phyloP scores from a whole-genome alignment of 2,329 filamentous ascomycete genomes.

The Ilyonectria mors-panacis region DNA sequence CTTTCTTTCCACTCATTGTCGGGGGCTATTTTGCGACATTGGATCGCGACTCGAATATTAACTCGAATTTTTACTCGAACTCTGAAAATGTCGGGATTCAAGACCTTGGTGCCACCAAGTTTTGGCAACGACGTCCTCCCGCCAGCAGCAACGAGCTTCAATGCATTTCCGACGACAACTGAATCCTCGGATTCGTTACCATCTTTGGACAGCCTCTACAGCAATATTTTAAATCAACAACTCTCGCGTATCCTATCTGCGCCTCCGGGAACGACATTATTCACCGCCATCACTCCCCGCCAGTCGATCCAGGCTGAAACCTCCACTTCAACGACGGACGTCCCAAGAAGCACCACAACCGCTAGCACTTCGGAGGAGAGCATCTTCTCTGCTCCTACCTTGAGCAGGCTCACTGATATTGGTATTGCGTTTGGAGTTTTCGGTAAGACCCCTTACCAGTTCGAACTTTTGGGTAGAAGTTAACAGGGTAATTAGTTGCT shows the following conservation, averaged over 20 bases:
- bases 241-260: conserved; percentile 43
- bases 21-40: not conserved
- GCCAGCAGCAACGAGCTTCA: not conserved
- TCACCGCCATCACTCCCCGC: conserved; percentile 40
- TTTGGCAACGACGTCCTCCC: not conserved
- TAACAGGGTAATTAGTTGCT: conserved; percentile 5
- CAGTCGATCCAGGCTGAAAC: conserved; percentile 22
- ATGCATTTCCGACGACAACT: not conserved
- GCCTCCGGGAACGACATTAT: conserved; percentile 41
- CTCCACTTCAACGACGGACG: conserved; percentile 11
- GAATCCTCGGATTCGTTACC: not conserved
- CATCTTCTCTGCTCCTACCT: conserved; percentile 7
- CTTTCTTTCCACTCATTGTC: not conserved
- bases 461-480: not conserved
- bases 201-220: not conserved
- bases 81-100: not conserved
- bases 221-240: conserved; percentile 34
- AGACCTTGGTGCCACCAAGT: not conserved
- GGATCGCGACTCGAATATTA: not conserved
- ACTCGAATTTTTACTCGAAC: not conserved
- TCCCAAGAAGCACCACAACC: conserved; percentile 31
- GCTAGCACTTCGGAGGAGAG: conserved; percentile 26
- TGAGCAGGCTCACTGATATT: conserved; percentile 35
- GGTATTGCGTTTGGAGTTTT: conserved; percentile 42
- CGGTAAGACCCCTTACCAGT: not conserved